phyloP scores from a whole-genome alignment of 2,329 filamentous ascomycete species.

The Penicillium sumatraense region DNA sequence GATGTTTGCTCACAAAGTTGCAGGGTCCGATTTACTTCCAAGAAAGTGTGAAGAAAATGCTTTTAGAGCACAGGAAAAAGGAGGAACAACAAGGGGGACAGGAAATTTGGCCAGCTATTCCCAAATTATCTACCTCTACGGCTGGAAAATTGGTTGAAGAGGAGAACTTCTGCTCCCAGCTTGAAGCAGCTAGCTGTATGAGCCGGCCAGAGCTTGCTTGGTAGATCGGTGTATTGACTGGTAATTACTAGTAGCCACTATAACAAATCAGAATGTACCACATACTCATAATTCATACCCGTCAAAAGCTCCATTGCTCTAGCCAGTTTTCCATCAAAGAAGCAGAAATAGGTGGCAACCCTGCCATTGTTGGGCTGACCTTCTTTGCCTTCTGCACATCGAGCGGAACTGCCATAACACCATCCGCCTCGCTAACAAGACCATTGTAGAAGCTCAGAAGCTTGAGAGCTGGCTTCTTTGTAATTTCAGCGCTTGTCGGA shows the following conservation, averaged over 20 bases:
- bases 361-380: conserved; percentile 51
- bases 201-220: conserved; percentile 18
- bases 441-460: conserved; percentile 55
- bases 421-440: conserved; percentile 31
- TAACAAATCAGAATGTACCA: neutral
- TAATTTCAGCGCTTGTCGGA: conserved; percentile 41
- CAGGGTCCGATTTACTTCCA: conserved; percentile 58
- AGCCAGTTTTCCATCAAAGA: conserved; percentile 52
- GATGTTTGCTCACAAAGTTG: neutral
- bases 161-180: conserved; percentile 21
- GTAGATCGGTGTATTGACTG: conserved; percentile 11
- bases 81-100: conserved; percentile 49
- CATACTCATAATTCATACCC: neutral
- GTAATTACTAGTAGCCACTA: neutral
- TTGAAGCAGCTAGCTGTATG: conserved; percentile 20
- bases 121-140: neutral
- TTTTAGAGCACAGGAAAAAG: conserved; percentile 51
- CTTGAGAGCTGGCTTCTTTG: conserved; percentile 57
- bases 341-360: conserved; percentile 47
- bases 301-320: conserved; percentile 25
- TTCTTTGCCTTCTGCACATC: conserved; percentile 48
- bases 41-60: conserved; percentile 51
- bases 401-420: conserved; percentile 41
- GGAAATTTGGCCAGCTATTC: conserved; percentile 57
- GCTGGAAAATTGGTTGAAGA: conserved; percentile 16